These are phyloP conservation scores for Trichoderma guizhouense DNA, from an alignment of 2,329 filamentous ascomycete species.

Conservation along the genomic window DNA sequence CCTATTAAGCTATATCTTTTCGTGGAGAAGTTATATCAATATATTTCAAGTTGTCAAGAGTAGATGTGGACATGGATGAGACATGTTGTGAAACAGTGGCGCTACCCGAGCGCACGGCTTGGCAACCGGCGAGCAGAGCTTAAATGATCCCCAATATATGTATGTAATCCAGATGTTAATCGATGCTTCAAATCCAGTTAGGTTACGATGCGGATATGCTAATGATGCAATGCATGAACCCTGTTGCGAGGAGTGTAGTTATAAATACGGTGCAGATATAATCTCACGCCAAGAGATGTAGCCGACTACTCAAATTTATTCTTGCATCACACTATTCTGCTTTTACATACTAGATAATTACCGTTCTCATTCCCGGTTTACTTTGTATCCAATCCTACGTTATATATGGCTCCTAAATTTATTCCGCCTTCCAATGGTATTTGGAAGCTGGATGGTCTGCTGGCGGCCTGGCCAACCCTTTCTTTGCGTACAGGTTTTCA, in stretches of 20 bases:
- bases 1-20: neutral
- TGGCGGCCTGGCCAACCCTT: constrained; percentile 34
- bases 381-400: too few species aligned
- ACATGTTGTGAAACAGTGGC: neutral
- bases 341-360: neutral
- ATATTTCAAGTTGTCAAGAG: neutral
- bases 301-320: neutral
- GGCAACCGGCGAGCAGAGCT: neutral
- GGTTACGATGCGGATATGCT: neutral
- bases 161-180: neutral
- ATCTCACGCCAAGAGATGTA: neutral
- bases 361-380: rapidly evolving
- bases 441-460: constrained; percentile 38
- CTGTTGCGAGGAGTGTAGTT: neutral
- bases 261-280: neutral
- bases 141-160: neutral
- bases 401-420: neutral
- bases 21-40: neutral
- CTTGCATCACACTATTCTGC: neutral
- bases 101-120: neutral
- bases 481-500: constrained; percentile 40
- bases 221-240: neutral
- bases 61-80: neutral
- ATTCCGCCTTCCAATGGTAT: constrained; percentile 40
- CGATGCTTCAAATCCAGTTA: neutral